Evolutionary conservation across 257 asterid species (phyloP).

Genomic region (Nicotiana attenuata): DNA sequence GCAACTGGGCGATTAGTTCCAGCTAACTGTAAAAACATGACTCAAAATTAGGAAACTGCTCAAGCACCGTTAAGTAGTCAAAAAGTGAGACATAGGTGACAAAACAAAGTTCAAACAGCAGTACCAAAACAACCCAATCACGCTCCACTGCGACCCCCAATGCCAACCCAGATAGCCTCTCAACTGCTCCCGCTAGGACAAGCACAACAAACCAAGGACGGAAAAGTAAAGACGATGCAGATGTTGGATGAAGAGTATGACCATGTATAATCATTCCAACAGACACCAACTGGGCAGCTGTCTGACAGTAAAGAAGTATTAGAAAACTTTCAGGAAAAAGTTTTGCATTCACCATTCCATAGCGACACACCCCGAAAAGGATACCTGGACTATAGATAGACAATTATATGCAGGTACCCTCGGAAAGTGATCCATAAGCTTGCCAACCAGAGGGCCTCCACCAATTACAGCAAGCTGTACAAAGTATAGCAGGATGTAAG

Average conservation of each 20-base stretch:
- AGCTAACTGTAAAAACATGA: conserved; percentile 60
- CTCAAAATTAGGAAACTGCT: conserved; percentile 1
- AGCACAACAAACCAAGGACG: conserved; percentile 86
- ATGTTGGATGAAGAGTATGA: conserved; percentile 41
- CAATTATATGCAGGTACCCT: conserved; percentile 79
- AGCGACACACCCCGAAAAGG: conserved; percentile 1
- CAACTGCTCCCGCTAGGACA: conserved; percentile 72
- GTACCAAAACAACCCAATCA: conserved; percentile 96
- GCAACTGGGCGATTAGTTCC: conserved; percentile 88
- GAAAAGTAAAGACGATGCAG: conserved; percentile 51
- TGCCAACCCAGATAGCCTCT: conserved; percentile 88
- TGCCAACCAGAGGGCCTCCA: conserved; percentile 94
- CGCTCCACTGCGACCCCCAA: conserved; percentile 96
- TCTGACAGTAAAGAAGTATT: conserved; percentile 48
- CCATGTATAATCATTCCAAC: conserved; percentile 83
- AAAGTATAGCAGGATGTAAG: conserved; percentile 22
- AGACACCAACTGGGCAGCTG: conserved; percentile 81
- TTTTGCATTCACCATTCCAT: conserved; percentile 13
- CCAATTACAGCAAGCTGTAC: conserved; percentile 77
- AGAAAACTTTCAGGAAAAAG: conserved; percentile 8
- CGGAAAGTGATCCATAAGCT: conserved; percentile 87
- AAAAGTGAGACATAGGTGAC: neutral
- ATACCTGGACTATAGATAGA: conserved; percentile 72
- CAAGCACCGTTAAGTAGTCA: conserved; percentile 6
- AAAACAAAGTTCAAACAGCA: conserved; percentile 7